Evolutionary conservation across 2,329 filamentous ascomycete species (phyloP).

Genomic region (Neonectria ditissima): DNA sequence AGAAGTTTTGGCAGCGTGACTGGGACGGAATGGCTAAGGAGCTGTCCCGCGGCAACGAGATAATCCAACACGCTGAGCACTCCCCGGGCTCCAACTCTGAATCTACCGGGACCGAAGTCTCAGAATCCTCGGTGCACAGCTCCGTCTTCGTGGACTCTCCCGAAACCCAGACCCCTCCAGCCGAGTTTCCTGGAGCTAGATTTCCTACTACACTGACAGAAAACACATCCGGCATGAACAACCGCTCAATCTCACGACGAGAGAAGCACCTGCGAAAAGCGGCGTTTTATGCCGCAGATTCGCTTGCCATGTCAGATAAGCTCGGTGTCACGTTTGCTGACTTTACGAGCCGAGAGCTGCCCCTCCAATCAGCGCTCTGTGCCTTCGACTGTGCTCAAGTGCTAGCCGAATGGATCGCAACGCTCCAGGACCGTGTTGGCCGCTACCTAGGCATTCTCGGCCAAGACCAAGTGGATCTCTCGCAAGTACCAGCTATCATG

Average conservation of each 20-base stretch:
- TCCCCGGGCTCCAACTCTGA: conserved; percentile 65
- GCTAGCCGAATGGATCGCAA: conserved; percentile 92
- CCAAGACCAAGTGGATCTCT: conserved; percentile 81
- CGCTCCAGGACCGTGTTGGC: conserved; percentile 93
- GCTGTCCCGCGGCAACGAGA: conserved; percentile 80
- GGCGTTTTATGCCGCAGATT: conserved; percentile 95
- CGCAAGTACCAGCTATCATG: conserved; percentile 87
- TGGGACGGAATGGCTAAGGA: conserved; percentile 94
- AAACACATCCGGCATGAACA: conserved; percentile 45
- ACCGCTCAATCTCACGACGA: conserved; percentile 72
- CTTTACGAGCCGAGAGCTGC: conserved; percentile 84
- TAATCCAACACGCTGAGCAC: conserved; percentile 77
- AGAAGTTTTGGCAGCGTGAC: conserved; percentile 93
- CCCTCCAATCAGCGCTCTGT: conserved; percentile 91
- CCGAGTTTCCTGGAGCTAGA: conserved; percentile 58
- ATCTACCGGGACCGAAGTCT: conserved; percentile 56
- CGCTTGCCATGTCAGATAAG: conserved; percentile 87
- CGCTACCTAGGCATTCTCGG: conserved; percentile 89
- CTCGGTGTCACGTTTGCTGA: conserved; percentile 88
- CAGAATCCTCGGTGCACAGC: conserved; percentile 60
- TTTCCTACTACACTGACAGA: conserved; percentile 43
- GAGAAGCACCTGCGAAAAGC: conserved; percentile 92
- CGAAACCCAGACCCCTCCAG: conserved; percentile 61
- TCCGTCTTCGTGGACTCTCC: conserved; percentile 65
- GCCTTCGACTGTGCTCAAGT: conserved; percentile 95